Conservation (phyloP, 2,329 filamentous ascomycete genomes). For the Clarireedia monteithiana region DNA sequence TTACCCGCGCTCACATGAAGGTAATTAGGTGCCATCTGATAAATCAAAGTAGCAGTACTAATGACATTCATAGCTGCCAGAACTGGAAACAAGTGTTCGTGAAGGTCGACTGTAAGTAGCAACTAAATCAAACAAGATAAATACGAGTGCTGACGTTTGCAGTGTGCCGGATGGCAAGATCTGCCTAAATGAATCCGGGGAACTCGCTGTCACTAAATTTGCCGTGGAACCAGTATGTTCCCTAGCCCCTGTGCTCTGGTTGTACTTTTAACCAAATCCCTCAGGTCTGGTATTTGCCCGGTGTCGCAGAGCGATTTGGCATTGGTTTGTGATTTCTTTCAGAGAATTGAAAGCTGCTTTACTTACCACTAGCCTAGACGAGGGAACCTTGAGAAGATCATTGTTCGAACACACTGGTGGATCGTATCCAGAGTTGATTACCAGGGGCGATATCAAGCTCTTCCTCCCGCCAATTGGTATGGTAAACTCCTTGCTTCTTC, state of each 20-base stretch:
- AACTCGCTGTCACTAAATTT: constrained; percentile 91
- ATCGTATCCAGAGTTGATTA: constrained; percentile 94
- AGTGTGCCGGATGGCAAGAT: constrained; percentile 68
- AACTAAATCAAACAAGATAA: neutral
- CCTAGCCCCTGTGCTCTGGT: constrained; percentile 43
- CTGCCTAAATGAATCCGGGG: constrained; percentile 73
- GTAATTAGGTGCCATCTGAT: constrained; percentile 11
- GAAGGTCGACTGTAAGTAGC: constrained; percentile 58
- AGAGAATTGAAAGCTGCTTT: constrained; percentile 24
- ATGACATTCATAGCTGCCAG: constrained; percentile 54
- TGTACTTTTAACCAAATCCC: neutral
- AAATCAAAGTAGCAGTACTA: constrained; percentile 2
- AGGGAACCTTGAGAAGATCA: constrained; percentile 75
- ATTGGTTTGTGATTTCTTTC: constrained; percentile 40
- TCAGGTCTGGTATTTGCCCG: constrained; percentile 72
- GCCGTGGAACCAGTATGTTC: constrained; percentile 79
- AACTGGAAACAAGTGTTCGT: constrained; percentile 82
- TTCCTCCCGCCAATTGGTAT: constrained; percentile 90
- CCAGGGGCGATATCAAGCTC: constrained; percentile 85
- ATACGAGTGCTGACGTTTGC: constrained; percentile 10
- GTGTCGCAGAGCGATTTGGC: constrained; percentile 85
- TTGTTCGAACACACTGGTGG: constrained; percentile 95
- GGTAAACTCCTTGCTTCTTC: constrained; percentile 59
- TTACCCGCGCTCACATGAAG: constrained; percentile 32
- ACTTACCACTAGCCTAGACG: constrained; percentile 74